phyloP scores from a whole-genome alignment of 495 filamentous ascomycete genomes.

The Lophiotrema nucula region DNA sequence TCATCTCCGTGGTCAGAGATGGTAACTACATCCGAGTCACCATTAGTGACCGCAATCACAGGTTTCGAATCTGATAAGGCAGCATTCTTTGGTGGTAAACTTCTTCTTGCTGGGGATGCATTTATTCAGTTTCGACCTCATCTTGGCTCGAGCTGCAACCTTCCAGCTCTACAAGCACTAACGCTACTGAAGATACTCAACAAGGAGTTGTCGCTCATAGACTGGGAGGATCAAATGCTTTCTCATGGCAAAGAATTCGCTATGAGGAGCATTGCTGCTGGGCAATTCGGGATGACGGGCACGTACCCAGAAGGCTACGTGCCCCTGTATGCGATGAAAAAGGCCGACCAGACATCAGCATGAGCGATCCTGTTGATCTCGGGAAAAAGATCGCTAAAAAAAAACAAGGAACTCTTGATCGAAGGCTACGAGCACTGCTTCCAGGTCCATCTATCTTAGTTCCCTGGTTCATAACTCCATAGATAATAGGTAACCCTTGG shows the following conservation, averaged over 20 bases:
- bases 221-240: not conserved
- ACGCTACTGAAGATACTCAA: not conserved
- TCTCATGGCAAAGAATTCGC: not conserved
- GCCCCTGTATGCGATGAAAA: not conserved
- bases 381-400: not conserved
- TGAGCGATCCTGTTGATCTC: not conserved
- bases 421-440: too few species aligned
- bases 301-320: slow-evolving; percentile 1
- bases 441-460: too few species aligned
- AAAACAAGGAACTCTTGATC: not conserved
- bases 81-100: not conserved
- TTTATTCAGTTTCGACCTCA: not conserved
- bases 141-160: not conserved
- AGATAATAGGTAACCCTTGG: too few species aligned
- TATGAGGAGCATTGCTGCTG: not conserved
- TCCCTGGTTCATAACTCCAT: too few species aligned
- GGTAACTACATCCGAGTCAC: not conserved
- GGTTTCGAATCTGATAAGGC: not conserved
- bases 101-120: slow-evolving; percentile 4
- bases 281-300: not conserved
- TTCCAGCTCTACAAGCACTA: not conserved
- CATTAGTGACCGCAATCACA: not conserved
- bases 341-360: not conserved
- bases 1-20: not conserved
- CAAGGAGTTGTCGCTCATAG: not conserved